A percentile compares a stretch with the other conserved stretches of the same genome.
Evolutionary conservation across 192 early-diverging fungal species (phyloP).

Genomic region (Podila horticola): DNA sequence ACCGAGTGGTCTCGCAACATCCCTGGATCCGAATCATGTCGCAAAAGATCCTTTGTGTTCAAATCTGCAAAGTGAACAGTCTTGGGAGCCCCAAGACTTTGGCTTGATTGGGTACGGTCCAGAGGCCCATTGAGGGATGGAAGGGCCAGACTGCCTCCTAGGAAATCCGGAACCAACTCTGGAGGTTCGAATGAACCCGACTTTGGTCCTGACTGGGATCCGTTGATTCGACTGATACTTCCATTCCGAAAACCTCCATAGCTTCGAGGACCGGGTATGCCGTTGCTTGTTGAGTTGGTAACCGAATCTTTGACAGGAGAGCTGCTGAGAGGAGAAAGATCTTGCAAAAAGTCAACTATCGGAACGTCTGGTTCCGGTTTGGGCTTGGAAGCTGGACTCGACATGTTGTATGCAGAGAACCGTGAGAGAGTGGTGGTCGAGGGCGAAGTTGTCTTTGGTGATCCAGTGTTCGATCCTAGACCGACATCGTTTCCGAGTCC

Average conservation of each 20-base stretch:
- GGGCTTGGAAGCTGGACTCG: not conserved
- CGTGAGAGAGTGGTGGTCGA: not conserved
- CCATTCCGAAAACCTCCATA: too few relatives aligned
- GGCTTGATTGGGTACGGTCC: not conserved
- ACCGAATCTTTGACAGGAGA: too few relatives aligned
- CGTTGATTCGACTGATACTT: too few relatives aligned
- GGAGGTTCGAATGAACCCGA: not conserved
- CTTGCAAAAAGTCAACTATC: not conserved
- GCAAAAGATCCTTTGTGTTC: not conserved
- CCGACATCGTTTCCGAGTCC: not conserved
- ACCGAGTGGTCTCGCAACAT: not conserved
- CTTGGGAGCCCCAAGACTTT: not conserved
- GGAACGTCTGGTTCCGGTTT: not conserved
- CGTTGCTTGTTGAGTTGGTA: too few relatives aligned
- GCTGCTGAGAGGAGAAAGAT: not conserved
- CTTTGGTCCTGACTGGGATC: too few relatives aligned
- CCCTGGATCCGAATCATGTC: not conserved
- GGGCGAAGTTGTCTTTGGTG: not conserved
- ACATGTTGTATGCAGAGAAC: constrained; percentile 1
- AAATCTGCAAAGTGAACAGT: not conserved
- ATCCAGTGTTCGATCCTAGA: not conserved
- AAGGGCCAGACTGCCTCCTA: not conserved
- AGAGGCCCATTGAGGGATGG: not conserved
- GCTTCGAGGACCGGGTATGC: too few relatives aligned
- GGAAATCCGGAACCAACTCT: constrained; percentile 2